Percentiles rank a stretch among this genome's conserved stretches.
These are phyloP conservation scores for Epichloe brachyelytri DNA, from an alignment of 2,329 filamentous ascomycete genomes.

Conservation along the genomic window DNA sequence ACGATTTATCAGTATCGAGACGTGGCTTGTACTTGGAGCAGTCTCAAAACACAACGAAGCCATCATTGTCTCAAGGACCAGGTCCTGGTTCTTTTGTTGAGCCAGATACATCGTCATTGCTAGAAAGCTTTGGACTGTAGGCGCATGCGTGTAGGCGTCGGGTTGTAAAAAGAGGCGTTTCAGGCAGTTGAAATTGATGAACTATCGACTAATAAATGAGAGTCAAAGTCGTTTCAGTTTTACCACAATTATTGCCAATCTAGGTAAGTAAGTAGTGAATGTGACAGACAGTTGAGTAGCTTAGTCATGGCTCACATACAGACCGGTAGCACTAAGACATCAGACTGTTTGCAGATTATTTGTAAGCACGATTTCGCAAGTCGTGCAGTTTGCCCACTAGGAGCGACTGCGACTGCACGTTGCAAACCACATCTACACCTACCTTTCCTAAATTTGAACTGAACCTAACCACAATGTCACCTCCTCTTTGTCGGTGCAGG, in stretches of 20 bases:
- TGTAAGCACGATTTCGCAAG: background rate
- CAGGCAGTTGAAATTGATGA: too few relatives aligned
- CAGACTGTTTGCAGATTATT: background rate
- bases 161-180: too few relatives aligned
- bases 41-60: constrained; percentile 2
- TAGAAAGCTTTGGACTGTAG: constrained; percentile 89
- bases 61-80: constrained; percentile 33
- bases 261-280: too few relatives aligned
- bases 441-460: too few relatives aligned
- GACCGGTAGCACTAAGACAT: background rate
- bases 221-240: too few relatives aligned
- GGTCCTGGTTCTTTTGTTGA: constrained; percentile 82
- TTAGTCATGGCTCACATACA: background rate
- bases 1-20: constrained; percentile 47
- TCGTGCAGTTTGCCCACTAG: background rate
- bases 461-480: background rate
- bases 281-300: background rate
- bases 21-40: constrained; percentile 24
- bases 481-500: constrained; percentile 17
- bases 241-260: too few relatives aligned
- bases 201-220: too few relatives aligned
- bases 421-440: background rate
- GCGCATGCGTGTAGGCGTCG: too few relatives aligned
- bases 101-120: constrained; percentile 74
- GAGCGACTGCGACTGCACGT: background rate